These are phyloP conservation scores for Paecilomyces fulvus DNA, from an alignment of 2,329 filamentous ascomycete species.

Conservation along the genomic window DNA sequence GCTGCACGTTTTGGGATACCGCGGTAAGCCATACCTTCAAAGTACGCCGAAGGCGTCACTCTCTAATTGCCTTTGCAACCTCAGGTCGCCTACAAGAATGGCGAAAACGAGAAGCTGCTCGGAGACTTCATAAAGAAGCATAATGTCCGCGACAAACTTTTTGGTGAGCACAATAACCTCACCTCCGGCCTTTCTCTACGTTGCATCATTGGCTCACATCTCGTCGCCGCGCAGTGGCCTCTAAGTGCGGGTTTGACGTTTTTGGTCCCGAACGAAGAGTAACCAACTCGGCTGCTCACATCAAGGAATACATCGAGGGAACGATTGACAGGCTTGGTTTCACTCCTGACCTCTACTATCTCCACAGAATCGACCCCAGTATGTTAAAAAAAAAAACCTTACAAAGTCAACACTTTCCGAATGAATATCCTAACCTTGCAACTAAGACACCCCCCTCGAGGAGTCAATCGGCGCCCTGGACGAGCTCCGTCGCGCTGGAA, in stretches of 20 bases:
- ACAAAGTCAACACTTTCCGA: no score
- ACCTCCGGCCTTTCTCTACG: no score
- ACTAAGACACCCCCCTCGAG: constrained; percentile 35
- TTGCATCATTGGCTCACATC: no score
- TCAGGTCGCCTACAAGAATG: constrained; percentile 39
- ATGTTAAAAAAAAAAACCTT: constrained; percentile 11
- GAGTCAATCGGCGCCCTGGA: constrained; percentile 42
- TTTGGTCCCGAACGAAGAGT: constrained; percentile 25
- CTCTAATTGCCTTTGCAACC: neutral
- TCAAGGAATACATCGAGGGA: constrained; percentile 42
- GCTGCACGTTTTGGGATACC: constrained; percentile 42
- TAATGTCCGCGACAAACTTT: constrained; percentile 43
- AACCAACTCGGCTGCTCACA: constrained; percentile 40
- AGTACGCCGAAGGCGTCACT: neutral
- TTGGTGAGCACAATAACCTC: constrained; percentile 24
- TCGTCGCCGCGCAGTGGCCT: constrained; percentile 30
- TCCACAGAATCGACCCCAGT: constrained; percentile 40
- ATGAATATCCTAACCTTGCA: neutral
- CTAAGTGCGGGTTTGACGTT: constrained; percentile 39
- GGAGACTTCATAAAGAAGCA: constrained; percentile 46
- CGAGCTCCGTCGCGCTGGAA: constrained; percentile 38
- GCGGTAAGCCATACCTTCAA: constrained; percentile 22
- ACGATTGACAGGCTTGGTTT: constrained; percentile 43
- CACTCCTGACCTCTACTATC: constrained; percentile 39
- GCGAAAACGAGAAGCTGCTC: constrained; percentile 43